Percentiles rank a stretch among this genome's conserved stretches.
These are phyloP conservation scores for Rhizophagus sp. DNA, from an alignment of 192 early-diverging fungal genomes.

Conservation along the genomic window DNA sequence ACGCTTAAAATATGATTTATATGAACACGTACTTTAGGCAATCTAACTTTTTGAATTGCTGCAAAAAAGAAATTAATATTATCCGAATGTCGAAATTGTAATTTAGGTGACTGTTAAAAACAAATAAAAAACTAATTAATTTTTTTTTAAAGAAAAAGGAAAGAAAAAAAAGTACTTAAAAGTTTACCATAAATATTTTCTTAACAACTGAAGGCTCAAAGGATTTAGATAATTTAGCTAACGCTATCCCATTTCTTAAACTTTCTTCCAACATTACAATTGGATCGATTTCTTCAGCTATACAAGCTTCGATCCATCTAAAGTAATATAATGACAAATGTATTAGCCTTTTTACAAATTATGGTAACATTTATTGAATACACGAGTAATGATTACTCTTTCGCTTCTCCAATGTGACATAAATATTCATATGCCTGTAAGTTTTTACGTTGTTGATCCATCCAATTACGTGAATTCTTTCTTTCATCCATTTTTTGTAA, in stretches of 20 bases:
- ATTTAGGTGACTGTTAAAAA: slow-evolving; percentile 62
- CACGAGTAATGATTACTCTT: slow-evolving; percentile 72
- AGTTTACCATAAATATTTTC: slow-evolving; percentile 75
- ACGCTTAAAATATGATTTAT: background rate
- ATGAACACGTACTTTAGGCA: slow-evolving; percentile 70
- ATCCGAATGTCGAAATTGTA: slow-evolving; percentile 94
- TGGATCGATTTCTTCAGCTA: slow-evolving; percentile 76
- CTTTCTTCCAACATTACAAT: slow-evolving; percentile 85
- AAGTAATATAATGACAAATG: background rate
- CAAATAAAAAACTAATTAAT: background rate
- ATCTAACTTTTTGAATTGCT: slow-evolving; percentile 72
- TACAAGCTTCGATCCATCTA: slow-evolving; percentile 95
- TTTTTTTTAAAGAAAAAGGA: too few species aligned
- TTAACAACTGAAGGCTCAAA: slow-evolving; percentile 84
- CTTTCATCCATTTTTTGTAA: slow-evolving; percentile 44
- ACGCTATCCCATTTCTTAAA: slow-evolving; percentile 87
- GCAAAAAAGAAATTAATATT: slow-evolving; percentile 95
- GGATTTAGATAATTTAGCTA: slow-evolving; percentile 85
- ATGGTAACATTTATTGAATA: background rate
- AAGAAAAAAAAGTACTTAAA: background rate
- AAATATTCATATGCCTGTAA: slow-evolving; percentile 98
- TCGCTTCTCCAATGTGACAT: slow-evolving; percentile 98
- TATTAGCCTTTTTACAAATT: background rate
- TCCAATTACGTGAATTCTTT: slow-evolving; percentile 64
- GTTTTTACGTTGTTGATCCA: slow-evolving; percentile 85